These are phyloP conservation scores for Endoconidiophora polonica DNA, from an alignment of 2,329 filamentous ascomycete genomes.

Conservation along the genomic window DNA sequence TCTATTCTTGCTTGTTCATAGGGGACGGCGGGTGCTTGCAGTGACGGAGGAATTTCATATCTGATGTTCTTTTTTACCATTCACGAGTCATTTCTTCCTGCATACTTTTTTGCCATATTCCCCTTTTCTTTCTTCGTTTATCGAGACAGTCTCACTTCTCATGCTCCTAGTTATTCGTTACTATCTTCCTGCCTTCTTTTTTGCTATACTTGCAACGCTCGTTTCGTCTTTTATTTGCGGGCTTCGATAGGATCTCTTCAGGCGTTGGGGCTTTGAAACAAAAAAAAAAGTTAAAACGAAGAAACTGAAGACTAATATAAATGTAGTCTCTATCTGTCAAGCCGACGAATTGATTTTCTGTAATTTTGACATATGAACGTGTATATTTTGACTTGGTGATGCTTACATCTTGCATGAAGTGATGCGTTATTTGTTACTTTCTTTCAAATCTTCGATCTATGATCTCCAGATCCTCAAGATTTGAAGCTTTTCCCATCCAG, in stretches of 20 bases:
- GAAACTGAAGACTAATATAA: constrained; percentile 16
- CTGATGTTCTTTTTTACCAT: constrained; percentile 3
- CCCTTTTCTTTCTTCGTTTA: neutral
- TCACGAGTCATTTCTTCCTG: no score
- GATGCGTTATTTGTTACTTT: neutral
- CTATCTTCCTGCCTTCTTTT: constrained; percentile 3
- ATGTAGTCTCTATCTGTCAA: no score
- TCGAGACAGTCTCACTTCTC: no score
- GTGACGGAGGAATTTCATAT: neutral
- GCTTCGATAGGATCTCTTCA: constrained; percentile 6
- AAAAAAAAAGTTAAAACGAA: constrained; percentile 20
- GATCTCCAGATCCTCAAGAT: constrained; percentile 72
- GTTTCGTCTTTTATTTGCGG: neutral
- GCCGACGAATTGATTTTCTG: no score
- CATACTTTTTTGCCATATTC: neutral
- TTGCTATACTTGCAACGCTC: neutral
- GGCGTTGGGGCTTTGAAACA: constrained; percentile 16
- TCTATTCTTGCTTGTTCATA: no score
- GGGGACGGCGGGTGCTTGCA: no score
- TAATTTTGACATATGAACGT: neutral
- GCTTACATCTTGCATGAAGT: neutral
- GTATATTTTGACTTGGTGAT: neutral
- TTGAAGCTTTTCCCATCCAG: constrained; percentile 87
- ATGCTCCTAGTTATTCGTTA: neutral
- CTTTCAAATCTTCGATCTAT: neutral